Base-by-base conservation (phyloP, 2,329 filamentous ascomycete species). In the Colletotrichum simmondsii region DNA sequence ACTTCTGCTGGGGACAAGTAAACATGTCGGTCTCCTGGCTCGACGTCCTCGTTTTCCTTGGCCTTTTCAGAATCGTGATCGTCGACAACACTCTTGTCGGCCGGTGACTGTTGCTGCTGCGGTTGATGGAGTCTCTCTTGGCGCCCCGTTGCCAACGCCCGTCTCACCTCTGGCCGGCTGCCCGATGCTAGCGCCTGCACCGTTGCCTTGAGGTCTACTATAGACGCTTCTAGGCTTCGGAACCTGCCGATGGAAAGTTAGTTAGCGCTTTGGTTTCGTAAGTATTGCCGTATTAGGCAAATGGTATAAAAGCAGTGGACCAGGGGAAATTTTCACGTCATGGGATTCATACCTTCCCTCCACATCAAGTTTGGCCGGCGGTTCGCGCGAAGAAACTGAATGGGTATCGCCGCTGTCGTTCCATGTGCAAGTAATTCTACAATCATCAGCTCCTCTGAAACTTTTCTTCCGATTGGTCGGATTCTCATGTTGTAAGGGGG, bases 371-470 rank as follows among this genome's bases (percentile, higher is more conserved):
- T 71, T 73, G 16, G 16, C 57, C 2, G 66, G 60, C 12, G 61
- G 35, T 24, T 73, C 71, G 14, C 56, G 28, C 5, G 66, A 71
- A 46, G 71, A 57, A 30, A 58, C 66, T 5, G 71, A 73, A 56
- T 73, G 61, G 4, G 71, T 73, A 24, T 73, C 71, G 35, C 71
- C 71, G 35, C 71, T 73, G 61, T 73, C 71, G 24, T 73, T 73
- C 71, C 71, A 73, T 35, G 71, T 73, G 28, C 71, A 73, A 30
- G 56, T 71, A 5, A 73, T 73, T 49, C 71, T 73, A 24, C 12
- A 5, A 7, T 8, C 22, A 10, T 56, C 61, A 64, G 61, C 37
- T 42, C 37, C 16, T 42, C 37, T 42, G 37, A 42, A 16, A 37
- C 12, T 53, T 8, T 19, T 49, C 19, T 49, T 49, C 42, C 42